Percentiles rank a stretch among this genome's conserved stretches.
phyloP scores from a whole-genome alignment of 2,329 filamentous ascomycete genomes.

The Cordyceps cicadae region DNA sequence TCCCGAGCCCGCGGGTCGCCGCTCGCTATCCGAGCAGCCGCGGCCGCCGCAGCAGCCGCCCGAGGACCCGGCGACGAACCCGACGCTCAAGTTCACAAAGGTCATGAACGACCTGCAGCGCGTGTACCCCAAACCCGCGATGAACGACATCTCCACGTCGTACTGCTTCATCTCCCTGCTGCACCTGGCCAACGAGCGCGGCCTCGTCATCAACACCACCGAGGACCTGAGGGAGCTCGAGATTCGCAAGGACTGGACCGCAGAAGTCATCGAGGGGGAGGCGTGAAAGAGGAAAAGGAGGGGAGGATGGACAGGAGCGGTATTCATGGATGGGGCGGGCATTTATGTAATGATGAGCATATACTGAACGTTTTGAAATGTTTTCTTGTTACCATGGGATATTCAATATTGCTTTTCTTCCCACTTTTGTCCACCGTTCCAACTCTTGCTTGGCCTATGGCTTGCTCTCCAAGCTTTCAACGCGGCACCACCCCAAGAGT shows the following conservation, averaged over 20 bases:
- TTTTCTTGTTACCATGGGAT: background rate
- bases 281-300: background rate
- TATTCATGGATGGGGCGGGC: background rate
- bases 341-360: slow-evolving; percentile 2
- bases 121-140: slow-evolving; percentile 76
- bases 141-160: slow-evolving; percentile 92
- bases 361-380: background rate
- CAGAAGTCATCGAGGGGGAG: slow-evolving; percentile 42
- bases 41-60: slow-evolving; percentile 22
- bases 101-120: slow-evolving; percentile 83
- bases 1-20: background rate
- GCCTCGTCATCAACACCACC: slow-evolving; percentile 63
- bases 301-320: background rate
- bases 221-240: slow-evolving; percentile 50
- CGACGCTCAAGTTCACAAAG: slow-evolving; percentile 70
- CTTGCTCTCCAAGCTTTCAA: background rate
- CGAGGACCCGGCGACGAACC: slow-evolving; percentile 34
- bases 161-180: slow-evolving; percentile 89
- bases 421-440: background rate
- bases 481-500: too few species aligned
- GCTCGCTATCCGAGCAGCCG: slow-evolving; percentile 19
- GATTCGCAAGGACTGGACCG: slow-evolving; percentile 55
- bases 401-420: background rate
- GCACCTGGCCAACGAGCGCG: slow-evolving; percentile 89
- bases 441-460: background rate